These are phyloP conservation scores for Gnomoniopsis sp. DNA, from an alignment of 2,329 filamentous ascomycete species.

Conservation along the genomic window DNA sequence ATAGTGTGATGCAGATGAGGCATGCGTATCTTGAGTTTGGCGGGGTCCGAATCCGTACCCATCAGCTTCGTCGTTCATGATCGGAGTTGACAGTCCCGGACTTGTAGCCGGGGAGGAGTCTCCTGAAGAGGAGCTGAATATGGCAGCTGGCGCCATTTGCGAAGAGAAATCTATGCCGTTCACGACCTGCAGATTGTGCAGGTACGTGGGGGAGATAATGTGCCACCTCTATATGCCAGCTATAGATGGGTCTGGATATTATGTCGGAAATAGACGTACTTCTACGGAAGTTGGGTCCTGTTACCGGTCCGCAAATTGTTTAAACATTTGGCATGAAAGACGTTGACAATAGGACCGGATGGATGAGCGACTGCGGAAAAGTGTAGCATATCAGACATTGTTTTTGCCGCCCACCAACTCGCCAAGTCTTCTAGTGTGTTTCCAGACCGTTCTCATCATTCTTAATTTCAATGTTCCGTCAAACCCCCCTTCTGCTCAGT, in stretches of 20 bases:
- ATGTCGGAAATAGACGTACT: no score
- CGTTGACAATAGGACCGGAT: background rate
- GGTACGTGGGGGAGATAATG: no score
- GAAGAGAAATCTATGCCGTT: background rate
- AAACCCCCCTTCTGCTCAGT: no score
- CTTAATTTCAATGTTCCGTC: no score
- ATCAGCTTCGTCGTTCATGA: background rate
- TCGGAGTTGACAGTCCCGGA: constrained; percentile 19
- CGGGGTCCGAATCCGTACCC: background rate
- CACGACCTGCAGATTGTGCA: background rate
- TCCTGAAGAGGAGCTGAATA: constrained; percentile 19
- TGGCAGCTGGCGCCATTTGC: constrained; percentile 18
- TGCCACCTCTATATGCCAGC: no score
- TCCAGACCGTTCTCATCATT: background rate
- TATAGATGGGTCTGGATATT: no score
- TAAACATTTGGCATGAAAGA: no score
- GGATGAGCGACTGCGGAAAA: background rate
- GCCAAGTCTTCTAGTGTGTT: background rate
- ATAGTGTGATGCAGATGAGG: background rate
- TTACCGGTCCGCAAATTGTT: no score
- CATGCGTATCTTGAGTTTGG: background rate
- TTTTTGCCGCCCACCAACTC: background rate
- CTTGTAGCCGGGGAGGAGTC: constrained; percentile 20
- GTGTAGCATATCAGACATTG: background rate
- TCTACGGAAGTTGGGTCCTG: no score